These are phyloP conservation scores for Kregervanrija pseudodelftensis DNA, from an alignment of 805 yeast species.

Conservation along the genomic window DNA sequence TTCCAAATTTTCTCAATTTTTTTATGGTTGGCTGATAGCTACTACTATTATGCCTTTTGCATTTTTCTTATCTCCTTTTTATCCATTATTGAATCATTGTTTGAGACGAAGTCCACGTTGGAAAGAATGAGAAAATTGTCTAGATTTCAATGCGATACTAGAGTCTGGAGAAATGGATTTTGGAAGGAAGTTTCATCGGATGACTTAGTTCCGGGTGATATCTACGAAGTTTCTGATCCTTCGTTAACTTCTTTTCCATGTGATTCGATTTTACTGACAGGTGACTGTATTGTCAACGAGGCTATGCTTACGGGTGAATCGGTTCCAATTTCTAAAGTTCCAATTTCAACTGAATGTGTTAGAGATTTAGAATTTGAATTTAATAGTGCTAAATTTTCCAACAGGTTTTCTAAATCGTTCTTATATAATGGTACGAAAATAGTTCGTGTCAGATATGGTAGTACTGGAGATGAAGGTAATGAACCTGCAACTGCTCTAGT, in stretches of 20 bases:
- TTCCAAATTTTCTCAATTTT: constrained; percentile 90
- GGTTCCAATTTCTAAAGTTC: constrained; percentile 83
- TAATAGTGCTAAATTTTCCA: constrained; percentile 47
- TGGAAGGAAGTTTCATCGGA: constrained; percentile 77
- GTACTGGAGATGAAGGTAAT: constrained; percentile 49
- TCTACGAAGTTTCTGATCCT: constrained; percentile 88
- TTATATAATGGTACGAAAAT: constrained; percentile 86
- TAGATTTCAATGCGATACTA: constrained; percentile 64
- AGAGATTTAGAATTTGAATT: constrained; percentile 51
- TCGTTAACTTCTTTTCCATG: constrained; percentile 70
- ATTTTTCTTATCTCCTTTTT: constrained; percentile 79
- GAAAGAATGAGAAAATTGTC: constrained; percentile 68
- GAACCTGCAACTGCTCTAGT: constrained; percentile 84
- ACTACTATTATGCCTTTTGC: constrained; percentile 90
- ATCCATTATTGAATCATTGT: constrained; percentile 70
- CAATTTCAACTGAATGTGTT: constrained; percentile 59
- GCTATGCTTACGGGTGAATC: constrained; percentile 98
- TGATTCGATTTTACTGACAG: constrained; percentile 79
- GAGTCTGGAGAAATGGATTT: constrained; percentile 88
- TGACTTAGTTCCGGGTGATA: constrained; percentile 92
- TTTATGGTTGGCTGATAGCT: constrained; percentile 87
- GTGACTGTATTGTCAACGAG: constrained; percentile 95
- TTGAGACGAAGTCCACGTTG: constrained; percentile 80
- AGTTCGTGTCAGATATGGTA: constrained; percentile 69
- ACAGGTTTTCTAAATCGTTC: constrained; percentile 64